Percentiles rank a stretch among this genome's conserved stretches.
phyloP scores from a whole-genome alignment of 306 rosid species.

The Rubus idaeus region DNA sequence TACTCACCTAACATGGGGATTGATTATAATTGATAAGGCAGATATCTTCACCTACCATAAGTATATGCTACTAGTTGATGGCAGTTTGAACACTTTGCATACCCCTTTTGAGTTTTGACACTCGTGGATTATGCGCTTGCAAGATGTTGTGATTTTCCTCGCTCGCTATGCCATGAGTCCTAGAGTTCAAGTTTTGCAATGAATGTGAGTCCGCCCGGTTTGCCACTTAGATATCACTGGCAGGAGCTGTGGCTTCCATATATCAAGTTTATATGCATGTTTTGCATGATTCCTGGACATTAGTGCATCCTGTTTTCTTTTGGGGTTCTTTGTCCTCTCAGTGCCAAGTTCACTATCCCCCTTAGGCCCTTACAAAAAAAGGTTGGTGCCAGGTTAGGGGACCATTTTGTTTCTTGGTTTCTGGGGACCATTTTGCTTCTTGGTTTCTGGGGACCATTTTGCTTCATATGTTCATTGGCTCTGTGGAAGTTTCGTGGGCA shows the following conservation, averaged over 20 bases:
- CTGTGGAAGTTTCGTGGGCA: conserved; percentile 29
- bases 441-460: conserved; percentile 13
- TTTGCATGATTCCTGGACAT: not conserved
- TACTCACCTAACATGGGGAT: not conserved
- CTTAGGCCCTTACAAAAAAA: not conserved
- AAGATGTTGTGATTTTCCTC: not conserved
- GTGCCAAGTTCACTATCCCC: conserved; percentile 1
- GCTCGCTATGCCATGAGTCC: not conserved
- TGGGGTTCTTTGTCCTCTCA: not conserved
- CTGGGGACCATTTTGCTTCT: conserved; percentile 20
- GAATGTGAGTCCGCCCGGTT: not conserved
- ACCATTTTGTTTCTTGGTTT: conserved; percentile 9
- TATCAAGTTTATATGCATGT: conserved; percentile 6
- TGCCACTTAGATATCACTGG: not conserved
- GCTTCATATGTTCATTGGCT: not conserved
- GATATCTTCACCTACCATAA: not conserved
- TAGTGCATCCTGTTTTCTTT: not conserved
- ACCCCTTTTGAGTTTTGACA: conserved; percentile 3
- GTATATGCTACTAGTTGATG: not conserved
- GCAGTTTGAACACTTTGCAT: not conserved
- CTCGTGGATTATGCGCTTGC: not conserved
- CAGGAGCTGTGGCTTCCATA: not conserved
- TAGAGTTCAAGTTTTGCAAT: not conserved
- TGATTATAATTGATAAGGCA: not conserved
- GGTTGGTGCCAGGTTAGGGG: conserved; percentile 17